Percentiles rank a stretch among this genome's conserved stretches.
Conservation (phyloP, 805 yeast species). For the Nakazawaea wyomingensis region DNA sequence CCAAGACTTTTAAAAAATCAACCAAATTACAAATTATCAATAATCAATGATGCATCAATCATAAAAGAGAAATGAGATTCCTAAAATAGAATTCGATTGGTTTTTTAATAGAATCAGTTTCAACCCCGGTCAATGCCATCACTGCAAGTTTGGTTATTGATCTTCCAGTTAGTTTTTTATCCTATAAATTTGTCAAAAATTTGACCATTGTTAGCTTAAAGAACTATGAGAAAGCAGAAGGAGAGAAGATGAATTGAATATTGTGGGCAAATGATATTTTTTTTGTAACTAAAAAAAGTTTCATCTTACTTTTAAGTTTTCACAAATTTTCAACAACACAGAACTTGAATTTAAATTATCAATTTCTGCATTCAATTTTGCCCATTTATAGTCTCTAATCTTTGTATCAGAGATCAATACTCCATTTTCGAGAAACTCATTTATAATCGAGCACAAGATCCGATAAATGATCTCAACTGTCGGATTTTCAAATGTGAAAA, state of each 20-base stretch:
- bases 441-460: background rate
- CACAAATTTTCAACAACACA: conserved; percentile 1
- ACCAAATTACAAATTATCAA: too few species aligned
- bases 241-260: too few species aligned
- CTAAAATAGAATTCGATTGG: background rate
- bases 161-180: background rate
- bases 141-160: background rate
- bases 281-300: background rate
- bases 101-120: background rate
- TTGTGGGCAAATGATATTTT: too few species aligned
- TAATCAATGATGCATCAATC: background rate
- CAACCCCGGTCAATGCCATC: background rate
- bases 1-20: background rate
- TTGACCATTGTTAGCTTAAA: too few species aligned
- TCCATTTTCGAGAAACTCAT: background rate
- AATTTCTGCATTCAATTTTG: background rate
- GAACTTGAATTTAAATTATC: background rate
- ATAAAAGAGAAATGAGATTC: background rate
- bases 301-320: background rate
- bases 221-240: too few species aligned
- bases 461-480: background rate
- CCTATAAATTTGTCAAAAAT: background rate
- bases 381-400: background rate
- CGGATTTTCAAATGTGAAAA: background rate
- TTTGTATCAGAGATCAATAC: background rate